Percentiles rank a stretch among this genome's conserved stretches.
phyloP scores from a whole-genome alignment of 169 alveolate species.

The Plasmodium adleri region DNA sequence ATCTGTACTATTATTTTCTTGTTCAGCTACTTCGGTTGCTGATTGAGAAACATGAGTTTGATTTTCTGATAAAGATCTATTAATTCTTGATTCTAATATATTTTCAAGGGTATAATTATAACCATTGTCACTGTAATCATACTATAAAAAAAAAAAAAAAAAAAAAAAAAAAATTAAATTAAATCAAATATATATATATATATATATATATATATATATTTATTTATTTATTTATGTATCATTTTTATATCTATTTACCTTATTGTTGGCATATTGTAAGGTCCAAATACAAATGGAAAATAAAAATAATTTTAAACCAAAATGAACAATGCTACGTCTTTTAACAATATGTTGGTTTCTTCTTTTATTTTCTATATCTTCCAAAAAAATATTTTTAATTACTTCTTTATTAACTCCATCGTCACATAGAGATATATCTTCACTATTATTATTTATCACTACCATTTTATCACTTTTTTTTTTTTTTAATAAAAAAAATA shows the following conservation, averaged over 20 bases:
- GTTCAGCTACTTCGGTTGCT: neutral
- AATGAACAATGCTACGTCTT: too few relatives aligned
- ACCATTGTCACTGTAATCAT: constrained; percentile 1
- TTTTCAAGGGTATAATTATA: neutral
- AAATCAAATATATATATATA: neutral
- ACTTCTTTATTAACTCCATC: too few relatives aligned
- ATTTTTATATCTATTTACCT: constrained; percentile 3
- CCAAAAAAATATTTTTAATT: too few relatives aligned
- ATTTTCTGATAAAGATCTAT: constrained; percentile 23
- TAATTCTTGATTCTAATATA: neutral
- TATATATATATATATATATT: constrained; percentile 1
- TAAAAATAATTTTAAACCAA: neutral
- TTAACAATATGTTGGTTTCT: too few relatives aligned
- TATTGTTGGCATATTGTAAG: constrained; percentile 20
- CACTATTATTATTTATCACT: too few relatives aligned
- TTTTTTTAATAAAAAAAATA: too few relatives aligned
- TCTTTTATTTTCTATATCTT: too few relatives aligned
- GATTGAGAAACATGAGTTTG: neutral
- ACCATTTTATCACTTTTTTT: too few relatives aligned
- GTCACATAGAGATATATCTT: too few relatives aligned
- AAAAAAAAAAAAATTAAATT: neutral
- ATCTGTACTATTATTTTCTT: neutral
- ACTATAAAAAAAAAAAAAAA: neutral
- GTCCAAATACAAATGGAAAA: constrained; percentile 39
- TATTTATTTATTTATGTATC: neutral